Base-by-base conservation (phyloP, 2,329 filamentous ascomycete genomes). In the Colletotrichum simmondsii region DNA sequence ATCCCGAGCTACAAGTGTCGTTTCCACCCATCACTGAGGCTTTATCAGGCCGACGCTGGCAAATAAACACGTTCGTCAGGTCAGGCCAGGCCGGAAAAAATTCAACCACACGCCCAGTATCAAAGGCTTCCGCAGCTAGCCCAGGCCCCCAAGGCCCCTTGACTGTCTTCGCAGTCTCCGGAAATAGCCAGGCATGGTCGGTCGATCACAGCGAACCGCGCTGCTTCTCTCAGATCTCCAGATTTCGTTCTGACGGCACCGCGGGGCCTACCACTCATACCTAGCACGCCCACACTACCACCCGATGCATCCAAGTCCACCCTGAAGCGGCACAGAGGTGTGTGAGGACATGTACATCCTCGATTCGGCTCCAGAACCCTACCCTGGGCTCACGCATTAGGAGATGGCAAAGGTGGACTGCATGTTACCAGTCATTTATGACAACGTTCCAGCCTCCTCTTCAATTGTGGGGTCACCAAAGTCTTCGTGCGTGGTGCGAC, bases 181-280 rank as follows among this genome's bases (percentile, higher is more conserved):
- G 14, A 3, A 42, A 22, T 59, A 32, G 42, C 22, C n/a, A 37
- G 24, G 42, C 49, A 54, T 54, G 7, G n/a, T 16, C 26, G 12
- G 30, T 65, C 63, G 56, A 61, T 66, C 63, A 59, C 11, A 37
- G 49, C n/a, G 19, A 58, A 64, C 68, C 24, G 56, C 54, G 35
- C 56, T 37, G 63, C 24, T 12, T 58, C 46, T 67, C 56, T 32
- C 19, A 61, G 37, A 56, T 26, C 56, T 67, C 28, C 24, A 65
- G 42, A 42, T 30, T 35, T 53, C 46, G 42, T 49, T 49, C 42
- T 49, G 19, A 49, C 42, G 42, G 16, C 14, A 42, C 6, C 37
- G 14, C 37, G 6, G 37, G 37, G 16, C 37, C 37, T 42, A 19
- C 37, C 37, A 42, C 26, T 46, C 12, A 5, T 37, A 35, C n/a